Conservation (phyloP, 768 basidiomycete species). For the Dacryopinax spathularia region DNA sequence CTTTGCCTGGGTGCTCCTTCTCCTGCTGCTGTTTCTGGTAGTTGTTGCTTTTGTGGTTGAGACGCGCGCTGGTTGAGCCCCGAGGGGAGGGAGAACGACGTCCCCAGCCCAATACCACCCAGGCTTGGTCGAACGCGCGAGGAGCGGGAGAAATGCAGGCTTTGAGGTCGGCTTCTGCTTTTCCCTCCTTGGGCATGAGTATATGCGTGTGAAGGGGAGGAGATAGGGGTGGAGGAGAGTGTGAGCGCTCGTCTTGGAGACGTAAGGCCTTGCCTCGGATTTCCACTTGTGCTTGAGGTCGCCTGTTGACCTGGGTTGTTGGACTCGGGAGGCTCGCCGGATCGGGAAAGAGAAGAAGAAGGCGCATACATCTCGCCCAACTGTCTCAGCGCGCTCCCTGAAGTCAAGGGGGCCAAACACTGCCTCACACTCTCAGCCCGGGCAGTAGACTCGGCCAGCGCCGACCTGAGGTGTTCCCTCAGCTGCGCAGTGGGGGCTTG, state of each 20-base stretch:
- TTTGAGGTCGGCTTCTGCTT: not conserved
- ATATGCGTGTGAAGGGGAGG: not conserved
- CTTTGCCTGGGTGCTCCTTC: not conserved
- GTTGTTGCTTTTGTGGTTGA: no score
- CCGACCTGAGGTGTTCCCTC: not conserved
- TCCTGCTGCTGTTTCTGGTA: not conserved
- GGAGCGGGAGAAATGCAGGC: not conserved
- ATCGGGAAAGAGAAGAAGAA: constrained; percentile 29
- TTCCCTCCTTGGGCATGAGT: no score
- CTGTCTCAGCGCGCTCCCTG: constrained; percentile 55
- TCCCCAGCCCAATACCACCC: not conserved
- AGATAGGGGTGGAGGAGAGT: not conserved
- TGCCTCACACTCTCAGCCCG: constrained; percentile 58
- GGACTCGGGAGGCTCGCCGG: not conserved
- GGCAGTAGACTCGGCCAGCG: not conserved
- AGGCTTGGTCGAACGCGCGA: not conserved
- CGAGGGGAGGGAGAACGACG: not conserved
- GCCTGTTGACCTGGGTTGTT: no score
- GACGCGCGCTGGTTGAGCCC: not conserved
- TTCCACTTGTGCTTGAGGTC: no score
- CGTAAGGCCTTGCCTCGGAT: no score
- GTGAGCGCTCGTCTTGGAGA: not conserved
- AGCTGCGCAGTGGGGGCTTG: not conserved
- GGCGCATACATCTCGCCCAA: constrained; percentile 83
- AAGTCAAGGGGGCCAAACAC: constrained; percentile 61